Evolutionary conservation across 2,329 filamentous ascomycete genomes (phyloP).

Genomic region (Fusarium tuaranense): DNA sequence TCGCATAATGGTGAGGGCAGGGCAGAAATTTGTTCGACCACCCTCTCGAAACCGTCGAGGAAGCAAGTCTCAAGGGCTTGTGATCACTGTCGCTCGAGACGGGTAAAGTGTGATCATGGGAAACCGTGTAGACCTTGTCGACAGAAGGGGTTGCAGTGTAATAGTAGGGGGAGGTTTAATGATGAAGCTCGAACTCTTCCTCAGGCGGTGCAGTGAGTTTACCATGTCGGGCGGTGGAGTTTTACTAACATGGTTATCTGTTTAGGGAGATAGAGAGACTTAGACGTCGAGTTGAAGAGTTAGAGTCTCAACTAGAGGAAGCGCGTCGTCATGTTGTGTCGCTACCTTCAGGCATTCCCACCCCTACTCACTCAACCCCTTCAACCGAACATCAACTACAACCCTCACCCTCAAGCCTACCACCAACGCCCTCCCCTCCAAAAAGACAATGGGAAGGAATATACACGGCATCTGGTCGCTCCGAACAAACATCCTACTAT

Average conservation of each 20-base stretch:
- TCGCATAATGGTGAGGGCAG: neutral
- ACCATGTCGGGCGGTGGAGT: neutral
- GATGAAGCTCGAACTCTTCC: slow-evolving; percentile 27
- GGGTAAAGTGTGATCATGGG: slow-evolving; percentile 40
- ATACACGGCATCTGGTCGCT: slow-evolving; percentile 45
- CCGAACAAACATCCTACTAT: slow-evolving; percentile 54
- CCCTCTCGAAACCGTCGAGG: slow-evolving; percentile 11
- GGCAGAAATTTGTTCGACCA: neutral
- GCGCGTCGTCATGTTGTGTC: neutral
- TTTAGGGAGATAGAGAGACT: neutral
- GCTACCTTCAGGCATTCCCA: neutral
- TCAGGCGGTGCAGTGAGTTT: slow-evolving; percentile 25
- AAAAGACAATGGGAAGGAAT: neutral
- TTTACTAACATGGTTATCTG: neutral
- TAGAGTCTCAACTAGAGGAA: neutral
- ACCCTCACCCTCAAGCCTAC: slow-evolving; percentile 41
- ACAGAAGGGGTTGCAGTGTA: slow-evolving; percentile 21
- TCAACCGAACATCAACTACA: neutral
- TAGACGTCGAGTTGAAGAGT: neutral
- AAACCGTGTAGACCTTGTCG: slow-evolving; percentile 30
- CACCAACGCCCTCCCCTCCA: neutral
- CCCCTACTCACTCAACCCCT: neutral
- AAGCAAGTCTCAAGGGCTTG: slow-evolving; percentile 41
- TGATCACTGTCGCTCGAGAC: slow-evolving; percentile 35
- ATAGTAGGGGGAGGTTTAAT: slow-evolving; percentile 22